Percentiles rank a stretch among this genome's conserved stretches.
Evolutionary conservation across 306 rosid species (phyloP).

Genomic region (Prunus persica): DNA sequence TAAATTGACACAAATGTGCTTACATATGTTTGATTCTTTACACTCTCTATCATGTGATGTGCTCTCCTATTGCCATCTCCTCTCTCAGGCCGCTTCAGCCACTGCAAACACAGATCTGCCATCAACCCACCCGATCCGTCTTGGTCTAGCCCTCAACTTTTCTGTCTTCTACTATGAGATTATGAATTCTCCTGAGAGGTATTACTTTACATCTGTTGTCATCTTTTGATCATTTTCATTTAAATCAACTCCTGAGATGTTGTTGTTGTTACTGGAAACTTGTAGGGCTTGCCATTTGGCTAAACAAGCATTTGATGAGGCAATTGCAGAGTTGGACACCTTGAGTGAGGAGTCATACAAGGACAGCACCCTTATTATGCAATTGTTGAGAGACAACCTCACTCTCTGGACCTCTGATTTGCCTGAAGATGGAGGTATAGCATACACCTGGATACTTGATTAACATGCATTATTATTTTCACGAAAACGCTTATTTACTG

Average conservation of each 20-base stretch:
- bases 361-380: constrained; percentile 99
- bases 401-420: constrained; percentile 99
- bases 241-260: constrained; percentile 20
- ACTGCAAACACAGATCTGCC: constrained; percentile 91
- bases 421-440: constrained; percentile 97
- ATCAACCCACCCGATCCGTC: constrained; percentile 95
- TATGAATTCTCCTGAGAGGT: constrained; percentile 98
- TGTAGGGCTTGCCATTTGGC: constrained; percentile 99
- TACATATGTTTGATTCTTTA: not conserved
- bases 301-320: constrained; percentile 98
- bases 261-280: constrained; percentile 20
- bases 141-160: constrained; percentile 96
- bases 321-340: constrained; percentile 97
- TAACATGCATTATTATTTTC: not conserved
- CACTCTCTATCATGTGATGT: constrained; percentile 14
- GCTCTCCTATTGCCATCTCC: constrained; percentile 15
- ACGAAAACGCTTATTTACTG: not conserved
- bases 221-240: constrained; percentile 7
- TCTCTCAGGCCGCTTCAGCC: constrained; percentile 70
- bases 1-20: constrained; percentile 20
- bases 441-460: constrained; percentile 1
- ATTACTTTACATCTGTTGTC: constrained; percentile 4
- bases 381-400: constrained; percentile 95
- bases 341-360: constrained; percentile 98
- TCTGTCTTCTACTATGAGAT: constrained; percentile 98